phyloP scores from a whole-genome alignment of 805 yeast species.

The Brettanomyces sp. region DNA sequence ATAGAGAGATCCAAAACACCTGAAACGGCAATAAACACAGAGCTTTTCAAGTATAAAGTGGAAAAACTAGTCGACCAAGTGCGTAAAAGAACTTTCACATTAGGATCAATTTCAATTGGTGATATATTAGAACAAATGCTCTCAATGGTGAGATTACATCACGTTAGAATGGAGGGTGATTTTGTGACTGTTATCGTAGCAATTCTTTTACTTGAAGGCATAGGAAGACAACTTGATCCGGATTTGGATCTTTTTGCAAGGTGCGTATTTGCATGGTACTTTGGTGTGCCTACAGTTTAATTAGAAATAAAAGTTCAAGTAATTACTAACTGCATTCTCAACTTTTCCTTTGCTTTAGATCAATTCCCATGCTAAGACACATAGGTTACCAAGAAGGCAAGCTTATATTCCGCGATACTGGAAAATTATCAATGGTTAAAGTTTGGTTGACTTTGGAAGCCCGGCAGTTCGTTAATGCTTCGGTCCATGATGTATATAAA shows the following conservation, averaged over 20 bases:
- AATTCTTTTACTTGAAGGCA: constrained; percentile 82
- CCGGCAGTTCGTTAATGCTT: constrained; percentile 74
- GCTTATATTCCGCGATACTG: constrained; percentile 43
- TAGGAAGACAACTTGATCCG: constrained; percentile 91
- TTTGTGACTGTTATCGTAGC: constrained; percentile 94
- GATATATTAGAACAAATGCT: constrained; percentile 81
- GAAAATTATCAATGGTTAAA: constrained; percentile 71
- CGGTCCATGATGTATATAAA: constrained; percentile 62
- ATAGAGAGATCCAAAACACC: constrained; percentile 92
- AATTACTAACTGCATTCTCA: constrained; percentile 2
- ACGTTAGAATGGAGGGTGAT: constrained; percentile 96
- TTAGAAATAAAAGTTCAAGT: too few species aligned
- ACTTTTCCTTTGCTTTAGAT: constrained; percentile 29
- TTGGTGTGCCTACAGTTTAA: constrained; percentile 28
- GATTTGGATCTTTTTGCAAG: constrained; percentile 90
- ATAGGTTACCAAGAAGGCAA: constrained; percentile 66
- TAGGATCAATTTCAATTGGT: constrained; percentile 88
- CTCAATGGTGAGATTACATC: constrained; percentile 86
- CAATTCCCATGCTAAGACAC: constrained; percentile 78
- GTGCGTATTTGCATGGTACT: constrained; percentile 55
- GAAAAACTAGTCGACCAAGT: constrained; percentile 74
- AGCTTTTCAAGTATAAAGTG: constrained; percentile 79
- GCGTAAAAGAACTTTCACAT: constrained; percentile 79
- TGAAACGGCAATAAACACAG: constrained; percentile 77
- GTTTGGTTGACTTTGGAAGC: constrained; percentile 89